Base-by-base conservation (phyloP, 345 rosid species). In the Lumnitzera littorea region DNA sequence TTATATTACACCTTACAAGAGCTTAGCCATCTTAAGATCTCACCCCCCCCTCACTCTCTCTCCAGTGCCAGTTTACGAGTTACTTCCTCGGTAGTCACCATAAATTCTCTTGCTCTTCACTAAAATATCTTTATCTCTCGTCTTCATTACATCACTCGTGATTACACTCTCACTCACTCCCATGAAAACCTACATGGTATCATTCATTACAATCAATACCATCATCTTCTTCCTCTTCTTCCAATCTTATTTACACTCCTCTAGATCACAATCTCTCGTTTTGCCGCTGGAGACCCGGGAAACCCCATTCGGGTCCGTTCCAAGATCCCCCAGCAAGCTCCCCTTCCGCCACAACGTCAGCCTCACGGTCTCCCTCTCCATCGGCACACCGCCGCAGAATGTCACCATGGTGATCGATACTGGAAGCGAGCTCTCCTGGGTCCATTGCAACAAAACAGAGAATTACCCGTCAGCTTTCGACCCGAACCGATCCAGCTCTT, bases 401-500 rank as follows among this genome's bases (percentile, higher is more conserved):
- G 86, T 85, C 56, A 76, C 97, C 67, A 78, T 91, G 91, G 98
- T 86, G 48, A 65, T 91, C 43, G 96, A 91, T 84, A 91, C 98
- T 4, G 96, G 98, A 15, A 86, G 95, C 62, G 98, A 91, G 65
- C 96, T 88, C 71, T 80, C 95, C 15, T 91, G 98, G 98, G 81
- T 91, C 31, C 86, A 77, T n/a, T 91, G 98, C 69, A 86, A 83
- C 82, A 79, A 63, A 23, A 70, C 74, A 46, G 51, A 55, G 11
- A 48, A 57, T 12, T 67, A 69, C 63, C 81, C 84, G 63, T 9
- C 51, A 11, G 16, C 72, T 0, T 88, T 86, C 56, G 80, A 88
- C 81, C 87, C 87, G 67, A 75, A 57, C 68, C 84, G 73, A 13
- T 91, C 96, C 2, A 61, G 66, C 15, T 80, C 98, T 16, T 91